A percentile compares a stretch with the other conserved stretches of the same genome.
Conservation (phyloP, 495 filamentous ascomycete genomes). For the Aspergillus bridgeri region DNA sequence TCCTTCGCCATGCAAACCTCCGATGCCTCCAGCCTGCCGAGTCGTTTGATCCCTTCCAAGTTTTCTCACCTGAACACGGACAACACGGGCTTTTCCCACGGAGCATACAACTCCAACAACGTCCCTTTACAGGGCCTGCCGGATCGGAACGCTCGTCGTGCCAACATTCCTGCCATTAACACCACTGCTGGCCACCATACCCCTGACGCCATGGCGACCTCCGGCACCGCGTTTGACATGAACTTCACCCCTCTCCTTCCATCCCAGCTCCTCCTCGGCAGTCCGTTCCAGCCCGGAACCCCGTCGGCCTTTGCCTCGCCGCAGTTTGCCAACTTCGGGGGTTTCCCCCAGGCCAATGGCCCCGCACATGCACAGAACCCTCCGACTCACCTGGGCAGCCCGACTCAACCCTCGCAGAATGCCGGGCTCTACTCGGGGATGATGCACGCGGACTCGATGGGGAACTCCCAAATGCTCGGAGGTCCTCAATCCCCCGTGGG, state of each 20-base stretch:
- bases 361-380: slow-evolving; percentile 56
- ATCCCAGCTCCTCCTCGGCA: slow-evolving; percentile 89
- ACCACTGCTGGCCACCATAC: slow-evolving; percentile 60
- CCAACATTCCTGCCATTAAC: slow-evolving; percentile 91
- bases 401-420: slow-evolving; percentile 61
- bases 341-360: slow-evolving; percentile 66
- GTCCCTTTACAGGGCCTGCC: slow-evolving; percentile 64
- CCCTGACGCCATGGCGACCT: slow-evolving; percentile 73
- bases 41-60: slow-evolving; percentile 57
- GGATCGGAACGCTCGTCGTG: slow-evolving; percentile 76
- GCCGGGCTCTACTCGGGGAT: slow-evolving; percentile 75
- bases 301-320: slow-evolving; percentile 85
- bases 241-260: slow-evolving; percentile 95
- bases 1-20: slow-evolving; percentile 79
- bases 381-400: slow-evolving; percentile 53
- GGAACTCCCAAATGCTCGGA: slow-evolving; percentile 66
- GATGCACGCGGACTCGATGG: slow-evolving; percentile 71
- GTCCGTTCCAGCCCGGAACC: slow-evolving; percentile 93
- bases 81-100: slow-evolving; percentile 85
- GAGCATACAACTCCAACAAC: slow-evolving; percentile 79
- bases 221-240: slow-evolving; percentile 92
- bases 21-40: slow-evolving; percentile 58
- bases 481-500: slow-evolving; percentile 85
- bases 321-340: slow-evolving; percentile 81
- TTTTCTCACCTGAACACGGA: slow-evolving; percentile 63